These are phyloP conservation scores for Phanerochaete sordida DNA, from an alignment of 768 basidiomycete genomes.

Conservation along the genomic window DNA sequence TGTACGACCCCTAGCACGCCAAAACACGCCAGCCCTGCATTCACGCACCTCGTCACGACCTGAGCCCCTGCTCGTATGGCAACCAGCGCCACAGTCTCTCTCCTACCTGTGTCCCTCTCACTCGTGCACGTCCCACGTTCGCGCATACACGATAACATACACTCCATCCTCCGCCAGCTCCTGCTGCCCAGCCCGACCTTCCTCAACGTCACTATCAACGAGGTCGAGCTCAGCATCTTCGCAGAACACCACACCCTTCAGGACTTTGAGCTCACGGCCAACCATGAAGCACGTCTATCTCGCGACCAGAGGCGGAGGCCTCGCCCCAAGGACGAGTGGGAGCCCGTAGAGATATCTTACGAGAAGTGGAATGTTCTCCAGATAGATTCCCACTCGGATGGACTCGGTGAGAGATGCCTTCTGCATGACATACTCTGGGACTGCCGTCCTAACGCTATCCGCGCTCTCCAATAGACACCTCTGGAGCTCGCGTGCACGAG, in stretches of 20 bases:
- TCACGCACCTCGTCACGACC: not conserved
- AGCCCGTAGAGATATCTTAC: constrained; percentile 65
- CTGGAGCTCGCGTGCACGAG: constrained; percentile 71
- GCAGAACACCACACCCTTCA: constrained; percentile 53
- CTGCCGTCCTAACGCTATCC: not conserved
- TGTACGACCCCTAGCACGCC: not conserved
- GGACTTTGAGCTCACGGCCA: constrained; percentile 61
- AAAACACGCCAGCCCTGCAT: not conserved
- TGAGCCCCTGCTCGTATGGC: constrained; percentile 8
- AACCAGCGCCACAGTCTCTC: constrained; percentile 52
- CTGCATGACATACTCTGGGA: not conserved
- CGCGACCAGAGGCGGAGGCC: constrained; percentile 18
- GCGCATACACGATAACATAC: constrained; percentile 55
- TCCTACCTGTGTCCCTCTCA: constrained; percentile 68
- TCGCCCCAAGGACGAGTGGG: constrained; percentile 23
- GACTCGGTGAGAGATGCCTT: constrained; percentile 42
- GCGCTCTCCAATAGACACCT: constrained; percentile 43
- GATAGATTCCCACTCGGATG: constrained; percentile 75
- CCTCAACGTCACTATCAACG: constrained; percentile 74
- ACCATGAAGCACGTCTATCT: constrained; percentile 46
- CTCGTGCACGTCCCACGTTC: constrained; percentile 74
- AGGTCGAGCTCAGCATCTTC: constrained; percentile 75
- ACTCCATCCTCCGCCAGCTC: constrained; percentile 65
- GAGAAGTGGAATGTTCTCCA: constrained; percentile 79
- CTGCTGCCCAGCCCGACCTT: constrained; percentile 64